phyloP scores from a whole-genome alignment of 192 early-diverging fungal genomes.

The Linnemannia exigua region DNA sequence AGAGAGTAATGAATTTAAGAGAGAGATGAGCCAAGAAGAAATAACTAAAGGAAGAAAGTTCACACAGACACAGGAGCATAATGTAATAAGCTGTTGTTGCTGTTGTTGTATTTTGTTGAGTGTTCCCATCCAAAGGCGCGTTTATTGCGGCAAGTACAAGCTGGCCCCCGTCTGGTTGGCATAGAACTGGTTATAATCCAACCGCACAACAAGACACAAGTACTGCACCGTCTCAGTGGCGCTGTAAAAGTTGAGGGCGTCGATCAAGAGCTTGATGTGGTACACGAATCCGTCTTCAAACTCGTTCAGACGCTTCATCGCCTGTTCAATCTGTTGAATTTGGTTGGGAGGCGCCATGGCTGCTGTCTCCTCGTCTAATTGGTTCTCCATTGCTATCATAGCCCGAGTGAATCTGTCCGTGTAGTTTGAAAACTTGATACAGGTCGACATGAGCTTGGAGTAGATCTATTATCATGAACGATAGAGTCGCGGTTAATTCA shows the following conservation, averaged over 20 bases:
- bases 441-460: constrained; percentile 71
- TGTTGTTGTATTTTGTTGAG: too few relatives aligned
- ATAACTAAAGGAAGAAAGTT: too few relatives aligned
- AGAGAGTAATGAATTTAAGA: too few relatives aligned
- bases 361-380: constrained; percentile 40
- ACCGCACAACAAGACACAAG: constrained; percentile 71
- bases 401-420: constrained; percentile 67
- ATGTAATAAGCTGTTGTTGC: too few relatives aligned
- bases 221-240: constrained; percentile 76
- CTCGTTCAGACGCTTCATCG: constrained; percentile 58
- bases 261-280: constrained; percentile 80
- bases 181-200: constrained; percentile 87
- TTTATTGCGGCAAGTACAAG: background rate
- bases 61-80: too few relatives aligned
- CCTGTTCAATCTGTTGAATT: constrained; percentile 58
- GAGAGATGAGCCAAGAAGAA: too few relatives aligned
- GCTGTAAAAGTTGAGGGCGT: constrained; percentile 84
- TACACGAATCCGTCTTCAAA: constrained; percentile 74
- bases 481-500: background rate
- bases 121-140: too few relatives aligned
- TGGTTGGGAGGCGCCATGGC: constrained; percentile 53
- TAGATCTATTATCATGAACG: constrained; percentile 66
- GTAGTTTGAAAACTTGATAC: constrained; percentile 70
- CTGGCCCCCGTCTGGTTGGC: constrained; percentile 55
- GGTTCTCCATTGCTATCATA: constrained; percentile 55